Evolutionary conservation across 108 stramenopile species (phyloP).

Genomic region (Aurantiochytrium sp.): DNA sequence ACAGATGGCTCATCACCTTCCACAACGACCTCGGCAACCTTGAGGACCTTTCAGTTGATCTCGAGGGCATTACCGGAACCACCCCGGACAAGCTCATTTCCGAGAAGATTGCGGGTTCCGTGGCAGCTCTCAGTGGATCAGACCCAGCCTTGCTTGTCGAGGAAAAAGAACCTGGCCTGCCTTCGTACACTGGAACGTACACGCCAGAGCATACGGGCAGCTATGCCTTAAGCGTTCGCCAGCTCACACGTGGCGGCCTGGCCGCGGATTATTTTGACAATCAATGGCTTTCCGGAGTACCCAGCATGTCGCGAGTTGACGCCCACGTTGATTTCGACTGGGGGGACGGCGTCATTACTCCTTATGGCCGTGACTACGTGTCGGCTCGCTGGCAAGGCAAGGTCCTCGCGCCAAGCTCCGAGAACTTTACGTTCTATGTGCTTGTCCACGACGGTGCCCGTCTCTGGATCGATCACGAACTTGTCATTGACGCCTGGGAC

Average conservation of each 20-base stretch:
- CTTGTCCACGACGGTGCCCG: slow-evolving; percentile 61
- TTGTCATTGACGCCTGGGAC: slow-evolving; percentile 66
- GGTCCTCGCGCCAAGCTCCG: slow-evolving; percentile 45
- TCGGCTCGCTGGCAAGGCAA: slow-evolving; percentile 70
- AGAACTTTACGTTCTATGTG: slow-evolving; percentile 63
- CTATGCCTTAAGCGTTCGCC: slow-evolving; percentile 57
- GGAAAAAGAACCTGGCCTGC: slow-evolving; percentile 62
- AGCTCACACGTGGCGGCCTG: slow-evolving; percentile 64
- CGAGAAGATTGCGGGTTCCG: slow-evolving; percentile 33
- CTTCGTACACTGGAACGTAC: slow-evolving; percentile 64
- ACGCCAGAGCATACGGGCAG: slow-evolving; percentile 45
- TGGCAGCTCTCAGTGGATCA: slow-evolving; percentile 34
- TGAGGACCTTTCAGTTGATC: slow-evolving; percentile 34
- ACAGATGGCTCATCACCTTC: slow-evolving; percentile 69
- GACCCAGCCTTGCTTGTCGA: slow-evolving; percentile 43
- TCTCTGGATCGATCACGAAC: slow-evolving; percentile 64
- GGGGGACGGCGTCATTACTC: slow-evolving; percentile 62
- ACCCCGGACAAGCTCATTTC: slow-evolving; percentile 23
- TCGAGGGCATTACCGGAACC: slow-evolving; percentile 47
- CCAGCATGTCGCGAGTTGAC: slow-evolving; percentile 61
- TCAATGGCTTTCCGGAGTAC: slow-evolving; percentile 63
- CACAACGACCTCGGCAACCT: slow-evolving; percentile 45
- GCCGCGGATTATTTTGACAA: slow-evolving; percentile 66
- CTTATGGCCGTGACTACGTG: slow-evolving; percentile 67
- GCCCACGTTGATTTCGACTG: slow-evolving; percentile 50